Evolutionary conservation across 306 rosid species (phyloP), one percentile per base, ranked within the genome.

Genomic region (Lathyrus sativus): DNA sequence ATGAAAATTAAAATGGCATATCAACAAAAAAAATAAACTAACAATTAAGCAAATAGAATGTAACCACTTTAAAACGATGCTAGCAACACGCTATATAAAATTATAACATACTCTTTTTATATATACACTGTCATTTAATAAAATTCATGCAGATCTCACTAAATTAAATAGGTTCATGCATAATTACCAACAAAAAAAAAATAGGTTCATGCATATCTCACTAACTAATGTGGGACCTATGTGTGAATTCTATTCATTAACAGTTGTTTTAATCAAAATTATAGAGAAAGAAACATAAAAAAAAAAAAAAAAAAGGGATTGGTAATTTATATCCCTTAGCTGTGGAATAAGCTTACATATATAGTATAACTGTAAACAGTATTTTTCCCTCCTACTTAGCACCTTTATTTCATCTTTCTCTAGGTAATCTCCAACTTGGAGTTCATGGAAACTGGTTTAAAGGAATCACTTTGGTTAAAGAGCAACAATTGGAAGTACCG

Each of bases 391-490:
- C 7, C 19, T 45, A 5, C 19, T 46, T 46, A n/a, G 53, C 15
- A 46, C 53, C 53, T 46, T 5, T 46, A 46, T 46, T 6, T 14
- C 19, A 46, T 46, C 7, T 19, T 51, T 19, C 31, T 51, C 29
- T 51, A 53, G 59, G 59, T 53, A 19, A 53, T 53, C 33, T 53
- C 59, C 33, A 53, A 53, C 59, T 53, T 53, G 35, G 59, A 53
- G 35, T 19, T 19, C 33, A 9, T 53, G 35, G 59, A 53, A 53
- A 19, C 13, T 53, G 59, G 33, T 14, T 4, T 22, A 10, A 22
- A 53, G 33, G 35, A 22, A 53, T 31, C 59, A 53, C 1, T 53
- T 4, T 53, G 33, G 59, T 22, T 53, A 22, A 19, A 53, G 59
- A 19, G 14, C n/a, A 53, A 53, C 59, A 11, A 22, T 9, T 11